A percentile compares a stretch with the other conserved stretches of the same genome.
Conservation (phyloP, 768 basidiomycete genomes). For the Russula dissimulans region DNA sequence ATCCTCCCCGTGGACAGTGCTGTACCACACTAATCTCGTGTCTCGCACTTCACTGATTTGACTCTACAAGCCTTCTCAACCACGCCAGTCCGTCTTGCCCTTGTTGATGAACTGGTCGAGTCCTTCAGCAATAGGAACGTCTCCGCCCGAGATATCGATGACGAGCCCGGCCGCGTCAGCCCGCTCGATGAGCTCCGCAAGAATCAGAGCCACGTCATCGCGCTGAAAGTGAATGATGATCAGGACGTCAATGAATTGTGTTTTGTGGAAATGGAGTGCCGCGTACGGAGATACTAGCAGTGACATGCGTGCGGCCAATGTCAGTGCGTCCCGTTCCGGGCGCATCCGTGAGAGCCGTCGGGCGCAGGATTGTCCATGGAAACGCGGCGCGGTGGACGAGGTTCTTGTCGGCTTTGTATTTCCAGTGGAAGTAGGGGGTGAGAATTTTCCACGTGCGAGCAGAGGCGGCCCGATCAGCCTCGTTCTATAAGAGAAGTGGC, state of each 20-base stretch:
- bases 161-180: constrained; percentile 48
- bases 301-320: constrained; percentile 48
- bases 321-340: constrained; percentile 42
- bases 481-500: constrained; percentile 27
- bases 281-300: constrained; percentile 39
- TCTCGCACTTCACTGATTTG: too few relatives aligned
- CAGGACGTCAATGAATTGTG: not conserved
- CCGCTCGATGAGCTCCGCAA: constrained; percentile 41
- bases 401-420: constrained; percentile 36
- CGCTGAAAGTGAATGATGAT: constrained; percentile 28
- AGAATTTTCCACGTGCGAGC: constrained; percentile 38
- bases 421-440: constrained; percentile 32
- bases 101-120: constrained; percentile 43
- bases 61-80: not conserved
- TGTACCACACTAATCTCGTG: too few relatives aligned
- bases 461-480: constrained; percentile 37
- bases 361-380: constrained; percentile 59
- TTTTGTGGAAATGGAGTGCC: not conserved
- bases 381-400: constrained; percentile 42
- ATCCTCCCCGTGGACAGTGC: too few relatives aligned
- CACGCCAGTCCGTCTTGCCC: constrained; percentile 32
- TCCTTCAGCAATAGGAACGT: constrained; percentile 36
- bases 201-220: constrained; percentile 45
- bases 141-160: constrained; percentile 52
- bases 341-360: constrained; percentile 45